phyloP scores from a whole-genome alignment of 1,284 basidiomycete genomes.

The Apiotrichum brassicae region DNA sequence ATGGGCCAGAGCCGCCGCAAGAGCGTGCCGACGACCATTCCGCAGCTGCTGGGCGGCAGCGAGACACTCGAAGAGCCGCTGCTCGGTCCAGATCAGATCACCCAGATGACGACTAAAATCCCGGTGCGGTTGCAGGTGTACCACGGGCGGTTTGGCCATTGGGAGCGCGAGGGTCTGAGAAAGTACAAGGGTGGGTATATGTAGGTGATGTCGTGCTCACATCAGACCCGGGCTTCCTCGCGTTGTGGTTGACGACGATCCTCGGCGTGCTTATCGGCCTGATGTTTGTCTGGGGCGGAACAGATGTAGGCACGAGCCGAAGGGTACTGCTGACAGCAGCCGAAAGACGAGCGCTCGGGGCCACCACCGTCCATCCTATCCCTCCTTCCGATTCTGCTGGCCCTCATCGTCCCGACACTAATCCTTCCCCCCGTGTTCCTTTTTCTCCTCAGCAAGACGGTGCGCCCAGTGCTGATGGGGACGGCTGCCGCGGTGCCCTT shows the following conservation, averaged over 20 bases:
- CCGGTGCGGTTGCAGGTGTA: slow-evolving; percentile 43
- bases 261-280: slow-evolving; percentile 39
- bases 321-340: neutral
- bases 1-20: slow-evolving; percentile 26
- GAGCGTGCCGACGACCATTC: neutral
- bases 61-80: slow-evolving; percentile 31
- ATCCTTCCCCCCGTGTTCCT: slow-evolving; percentile 68
- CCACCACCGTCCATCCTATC: slow-evolving; percentile 54
- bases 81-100: slow-evolving; percentile 30
- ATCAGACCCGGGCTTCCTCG: slow-evolving; percentile 43
- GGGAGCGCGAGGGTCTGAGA: slow-evolving; percentile 40
- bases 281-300: slow-evolving; percentile 45
- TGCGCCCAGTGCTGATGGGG: slow-evolving; percentile 70
- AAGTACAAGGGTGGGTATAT: slow-evolving; percentile 43
- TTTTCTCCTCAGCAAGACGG: slow-evolving; percentile 66
- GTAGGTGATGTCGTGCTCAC: too few species aligned
- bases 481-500: slow-evolving; percentile 74
- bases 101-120: slow-evolving; percentile 19
- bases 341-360: neutral
- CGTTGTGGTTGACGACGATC: slow-evolving; percentile 39
- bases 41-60: slow-evolving; percentile 1
- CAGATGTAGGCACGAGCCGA: slow-evolving; percentile 29
- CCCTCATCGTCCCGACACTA: slow-evolving; percentile 68
- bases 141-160: slow-evolving; percentile 43
- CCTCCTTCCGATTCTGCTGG: slow-evolving; percentile 73